Evolutionary conservation across 805 yeast species (phyloP).

Genomic region (Zygotorulaspora danielsina): DNA sequence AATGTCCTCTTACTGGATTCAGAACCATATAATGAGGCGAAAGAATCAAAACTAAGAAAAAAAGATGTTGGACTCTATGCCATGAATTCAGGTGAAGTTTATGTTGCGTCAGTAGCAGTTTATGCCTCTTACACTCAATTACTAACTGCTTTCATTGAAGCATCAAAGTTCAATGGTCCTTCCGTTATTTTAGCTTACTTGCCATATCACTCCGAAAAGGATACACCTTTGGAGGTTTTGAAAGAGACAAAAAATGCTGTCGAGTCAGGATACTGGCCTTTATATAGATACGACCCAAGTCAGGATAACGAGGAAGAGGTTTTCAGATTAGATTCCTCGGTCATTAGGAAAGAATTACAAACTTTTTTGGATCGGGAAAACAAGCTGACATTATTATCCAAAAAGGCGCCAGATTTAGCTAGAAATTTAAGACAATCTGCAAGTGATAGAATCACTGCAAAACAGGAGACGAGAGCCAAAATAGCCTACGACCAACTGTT

Average conservation of each 20-base stretch:
- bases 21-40: conserved; percentile 54
- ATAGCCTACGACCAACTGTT: conserved; percentile 71
- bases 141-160: conserved; percentile 82
- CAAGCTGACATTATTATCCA: conserved; percentile 70
- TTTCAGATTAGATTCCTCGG: conserved; percentile 81
- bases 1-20: conserved; percentile 86
- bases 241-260: conserved; percentile 87
- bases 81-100: conserved; percentile 84
- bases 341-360: conserved; percentile 68
- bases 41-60: conserved; percentile 45
- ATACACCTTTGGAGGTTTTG: conserved; percentile 66
- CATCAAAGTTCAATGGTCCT: conserved; percentile 86
- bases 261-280: conserved; percentile 95
- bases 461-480: conserved; percentile 65
- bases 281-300: conserved; percentile 77
- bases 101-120: conserved; percentile 91
- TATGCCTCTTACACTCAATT: conserved; percentile 93
- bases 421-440: conserved; percentile 63
- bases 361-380: conserved; percentile 87
- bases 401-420: conserved; percentile 68
- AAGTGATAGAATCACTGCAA: conserved; percentile 54
- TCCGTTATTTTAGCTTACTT: conserved; percentile 86
- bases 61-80: conserved; percentile 91
- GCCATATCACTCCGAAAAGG: conserved; percentile 65
- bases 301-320: conserved; percentile 45